A percentile compares a stretch with the other conserved stretches of the same genome.
Evolutionary conservation across 2,329 filamentous ascomycete species (phyloP).

Genomic region (Phaeosphaeria sp.): DNA sequence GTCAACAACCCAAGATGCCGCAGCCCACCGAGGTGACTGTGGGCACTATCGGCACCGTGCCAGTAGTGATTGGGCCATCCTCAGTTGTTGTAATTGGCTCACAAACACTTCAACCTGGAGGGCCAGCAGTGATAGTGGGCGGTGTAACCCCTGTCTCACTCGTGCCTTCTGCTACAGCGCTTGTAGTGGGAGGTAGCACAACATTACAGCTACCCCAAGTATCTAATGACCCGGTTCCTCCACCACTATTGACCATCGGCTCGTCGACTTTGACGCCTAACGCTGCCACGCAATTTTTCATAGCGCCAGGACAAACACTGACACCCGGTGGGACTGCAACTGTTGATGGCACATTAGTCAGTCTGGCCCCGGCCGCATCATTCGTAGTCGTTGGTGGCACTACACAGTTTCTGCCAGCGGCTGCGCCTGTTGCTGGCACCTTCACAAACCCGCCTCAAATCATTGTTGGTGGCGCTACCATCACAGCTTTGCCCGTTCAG

Average conservation of each 20-base stretch:
- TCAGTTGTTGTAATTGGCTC: slow-evolving; percentile 43
- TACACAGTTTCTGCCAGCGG: slow-evolving; percentile 39
- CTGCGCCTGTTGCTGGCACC: slow-evolving; percentile 6
- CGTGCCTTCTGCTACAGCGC: slow-evolving; percentile 33
- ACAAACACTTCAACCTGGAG: slow-evolving; percentile 45
- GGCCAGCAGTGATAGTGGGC: slow-evolving; percentile 43
- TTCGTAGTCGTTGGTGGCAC: slow-evolving; percentile 50
- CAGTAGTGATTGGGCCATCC: slow-evolving; percentile 41
- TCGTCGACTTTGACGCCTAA: slow-evolving; percentile 51
- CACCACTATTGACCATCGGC: slow-evolving; percentile 51
- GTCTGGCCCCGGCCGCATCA: slow-evolving; percentile 48
- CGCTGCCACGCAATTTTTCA: slow-evolving; percentile 54
- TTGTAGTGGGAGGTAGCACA: slow-evolving; percentile 30
- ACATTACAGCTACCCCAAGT: slow-evolving; percentile 33
- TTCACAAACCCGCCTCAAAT: slow-evolving; percentile 19
- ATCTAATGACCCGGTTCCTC: slow-evolving; percentile 12
- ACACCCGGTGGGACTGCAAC: slow-evolving; percentile 49
- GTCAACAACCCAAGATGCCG: slow-evolving; percentile 3
- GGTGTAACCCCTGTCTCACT: slow-evolving; percentile 40
- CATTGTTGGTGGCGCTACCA: slow-evolving; percentile 38
- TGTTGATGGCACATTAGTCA: slow-evolving; percentile 48
- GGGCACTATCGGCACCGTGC: slow-evolving; percentile 32
- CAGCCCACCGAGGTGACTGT: slow-evolving; percentile 26
- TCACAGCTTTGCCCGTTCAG: slow-evolving; percentile 21
- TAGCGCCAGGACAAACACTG: slow-evolving; percentile 48